Percentiles rank a stretch among this genome's conserved stretches.
phyloP scores from a whole-genome alignment of 2,329 filamentous ascomycete species.

The Xylariaceae sp. region DNA sequence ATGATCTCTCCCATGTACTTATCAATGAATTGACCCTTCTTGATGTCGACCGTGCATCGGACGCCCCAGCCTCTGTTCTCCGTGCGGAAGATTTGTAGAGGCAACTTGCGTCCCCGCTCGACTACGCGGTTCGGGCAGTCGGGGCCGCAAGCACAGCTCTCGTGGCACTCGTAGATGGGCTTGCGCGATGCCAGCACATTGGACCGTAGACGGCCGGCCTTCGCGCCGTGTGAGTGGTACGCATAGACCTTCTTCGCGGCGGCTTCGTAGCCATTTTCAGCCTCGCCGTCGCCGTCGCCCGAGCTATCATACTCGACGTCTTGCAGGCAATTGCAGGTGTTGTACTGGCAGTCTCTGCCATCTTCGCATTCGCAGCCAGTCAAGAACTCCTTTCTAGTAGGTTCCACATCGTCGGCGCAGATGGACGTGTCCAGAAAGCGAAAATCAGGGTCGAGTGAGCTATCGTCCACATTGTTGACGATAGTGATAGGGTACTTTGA shows the following conservation, averaged over 20 bases:
- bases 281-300: slow-evolving; percentile 51
- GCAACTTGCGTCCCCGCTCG: slow-evolving; percentile 64
- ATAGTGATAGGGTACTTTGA: slow-evolving; percentile 51
- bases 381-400: slow-evolving; percentile 56
- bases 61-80: slow-evolving; percentile 71
- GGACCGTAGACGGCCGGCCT: slow-evolving; percentile 47
- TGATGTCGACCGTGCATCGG: slow-evolving; percentile 57
- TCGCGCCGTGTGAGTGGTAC: slow-evolving; percentile 54
- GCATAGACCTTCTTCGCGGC: slow-evolving; percentile 47
- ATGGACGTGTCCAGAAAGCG: slow-evolving; percentile 61
- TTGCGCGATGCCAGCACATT: slow-evolving; percentile 48
- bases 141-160: slow-evolving; percentile 58
- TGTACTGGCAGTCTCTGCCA: slow-evolving; percentile 61
- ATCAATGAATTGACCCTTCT: slow-evolving; percentile 72
- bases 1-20: slow-evolving; percentile 71
- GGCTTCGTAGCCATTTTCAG: slow-evolving; percentile 30
- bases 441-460: slow-evolving; percentile 57
- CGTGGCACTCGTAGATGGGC: slow-evolving; percentile 77
- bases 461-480: slow-evolving; percentile 56
- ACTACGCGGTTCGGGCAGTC: slow-evolving; percentile 71
- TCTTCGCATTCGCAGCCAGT: slow-evolving; percentile 63
- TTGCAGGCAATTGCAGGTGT: slow-evolving; percentile 60
- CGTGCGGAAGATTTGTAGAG: slow-evolving; percentile 74
- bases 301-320: slow-evolving; percentile 40
- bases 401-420: slow-evolving; percentile 53